These are phyloP conservation scores for Chenopodium berlandieri DNA, from an alignment of 148 eudicot species.

Conservation along the genomic window DNA sequence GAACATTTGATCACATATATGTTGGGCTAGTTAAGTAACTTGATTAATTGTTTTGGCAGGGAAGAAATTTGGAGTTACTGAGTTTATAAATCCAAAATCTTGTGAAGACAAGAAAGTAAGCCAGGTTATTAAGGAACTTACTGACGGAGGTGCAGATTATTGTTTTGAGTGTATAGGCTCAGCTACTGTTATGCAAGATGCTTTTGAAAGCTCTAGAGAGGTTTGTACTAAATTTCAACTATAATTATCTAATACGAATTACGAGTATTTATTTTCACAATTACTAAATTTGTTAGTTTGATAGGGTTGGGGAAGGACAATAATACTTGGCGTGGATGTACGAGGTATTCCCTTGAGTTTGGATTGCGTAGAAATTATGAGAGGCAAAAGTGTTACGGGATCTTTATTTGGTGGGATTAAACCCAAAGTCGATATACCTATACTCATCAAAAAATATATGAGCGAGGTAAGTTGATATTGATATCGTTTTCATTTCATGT, in stretches of 20 bases:
- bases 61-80: conserved; percentile 55
- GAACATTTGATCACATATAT: background rate
- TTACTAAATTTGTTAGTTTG: background rate
- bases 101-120: conserved; percentile 40
- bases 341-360: conserved; percentile 42
- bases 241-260: no score
- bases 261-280: no score
- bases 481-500: background rate
- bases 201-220: conserved; percentile 43
- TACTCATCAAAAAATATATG: conserved; percentile 42
- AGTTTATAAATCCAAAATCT: conserved; percentile 46
- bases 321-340: conserved; percentile 55
- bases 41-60: conserved; percentile 34
- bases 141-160: conserved; percentile 58
- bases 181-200: conserved; percentile 45
- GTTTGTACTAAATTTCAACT: conserved; percentile 13
- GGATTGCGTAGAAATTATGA: conserved; percentile 25
- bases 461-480: conserved; percentile 33
- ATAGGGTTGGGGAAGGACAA: conserved; percentile 63
- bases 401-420: conserved; percentile 60
- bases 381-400: conserved; percentile 49
- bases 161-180: conserved; percentile 57
- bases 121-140: conserved; percentile 51
- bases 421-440: conserved; percentile 58
- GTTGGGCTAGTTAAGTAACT: background rate